Evolutionary conservation across 2,329 filamentous ascomycete genomes (phyloP), one percentile per base, ranked within the genome.

Genomic region (Fusarium keratoplasticum): DNA sequence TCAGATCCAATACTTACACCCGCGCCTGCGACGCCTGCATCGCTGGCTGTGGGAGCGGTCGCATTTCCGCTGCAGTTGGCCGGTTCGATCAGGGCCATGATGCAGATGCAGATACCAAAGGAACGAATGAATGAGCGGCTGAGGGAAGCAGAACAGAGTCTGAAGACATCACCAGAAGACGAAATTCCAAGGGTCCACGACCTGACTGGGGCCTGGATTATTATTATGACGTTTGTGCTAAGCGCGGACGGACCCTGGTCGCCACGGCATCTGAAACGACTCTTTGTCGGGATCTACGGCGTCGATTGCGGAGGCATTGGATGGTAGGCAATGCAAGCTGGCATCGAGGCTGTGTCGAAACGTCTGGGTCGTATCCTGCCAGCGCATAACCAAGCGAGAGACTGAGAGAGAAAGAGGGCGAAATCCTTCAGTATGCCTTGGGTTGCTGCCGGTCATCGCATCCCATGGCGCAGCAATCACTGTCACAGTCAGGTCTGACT

Each of bases 31-130:
- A 91, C 81, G 86, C 89, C 14, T 86, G 89, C 76, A 86, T 92
- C 64, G 89, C 89, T 62, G 88, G 89, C 31, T n/a, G 72, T 74
- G 29, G 76, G 61, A 60, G 72, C 72, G 47, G 68, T 65, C 44
- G 72, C 65, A 72, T 93, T 92, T 75, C 91, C 90, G 0, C 89
- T 91, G 80, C 80, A 92, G 65, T 82, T 93, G 31, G 88, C 89
- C 2, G 81, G 92, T 73, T 81, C 92, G 72, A 82, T 92, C 76
- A 82, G 92, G 29, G 79, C 89, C n/a, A 81, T 92, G 75, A 90
- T 90, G 1, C 44, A 58, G 29, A 55, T 20, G 50, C 33, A n/a
- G 40, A 52, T 42, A 47, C 42, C 18, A 62, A 35, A 31, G 54
- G 27, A 58, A 29, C 7, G 47, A 35, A 47, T 50, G 25, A 55